Evolutionary conservation across 2,329 filamentous ascomycete species (phyloP).

Genomic region (Thelonectria blattea): DNA sequence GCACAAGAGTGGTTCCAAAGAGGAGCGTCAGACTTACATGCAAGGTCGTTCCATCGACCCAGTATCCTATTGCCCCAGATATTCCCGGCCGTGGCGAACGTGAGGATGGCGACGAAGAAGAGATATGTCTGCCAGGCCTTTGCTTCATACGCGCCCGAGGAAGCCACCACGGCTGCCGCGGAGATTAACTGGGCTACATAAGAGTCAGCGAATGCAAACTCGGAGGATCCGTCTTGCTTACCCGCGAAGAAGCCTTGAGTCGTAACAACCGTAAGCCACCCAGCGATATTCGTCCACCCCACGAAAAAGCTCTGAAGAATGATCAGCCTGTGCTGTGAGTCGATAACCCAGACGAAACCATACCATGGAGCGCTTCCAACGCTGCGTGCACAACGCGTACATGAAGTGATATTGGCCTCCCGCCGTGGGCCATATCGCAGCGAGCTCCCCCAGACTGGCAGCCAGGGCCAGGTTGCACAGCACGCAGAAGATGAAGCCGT

Average conservation of each 20-base stretch:
- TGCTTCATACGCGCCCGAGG: conserved; percentile 45
- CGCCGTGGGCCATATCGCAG: conserved; percentile 53
- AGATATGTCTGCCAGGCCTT: conserved; percentile 49
- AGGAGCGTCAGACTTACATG: conserved; percentile 36
- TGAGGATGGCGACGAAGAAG: conserved; percentile 44
- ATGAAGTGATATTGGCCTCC: conserved; percentile 55
- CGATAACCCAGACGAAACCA: fast-evolving
- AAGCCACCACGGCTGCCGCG: conserved; percentile 49
- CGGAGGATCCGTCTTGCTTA: not conserved
- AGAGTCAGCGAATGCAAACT: fast-evolving
- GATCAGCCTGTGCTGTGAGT: not conserved
- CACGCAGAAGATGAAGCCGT: conserved; percentile 54
- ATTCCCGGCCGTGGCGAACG: conserved; percentile 41
- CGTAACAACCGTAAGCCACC: conserved; percentile 53
- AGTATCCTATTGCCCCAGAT: conserved; percentile 50
- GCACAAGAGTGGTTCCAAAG: not conserved
- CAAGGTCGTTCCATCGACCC: conserved; percentile 49
- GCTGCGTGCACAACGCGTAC: conserved; percentile 47
- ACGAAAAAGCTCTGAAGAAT: conserved; percentile 48
- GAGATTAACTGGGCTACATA: conserved; percentile 50
- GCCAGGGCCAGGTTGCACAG: conserved; percentile 51
- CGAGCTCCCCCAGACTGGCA: conserved; percentile 50
- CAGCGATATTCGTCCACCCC: conserved; percentile 53
- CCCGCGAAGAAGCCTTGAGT: conserved; percentile 51
- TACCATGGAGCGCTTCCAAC: conserved; percentile 48